phyloP scores from a whole-genome alignment of 1,284 basidiomycete genomes.

The Rhodotorula sp. region DNA sequence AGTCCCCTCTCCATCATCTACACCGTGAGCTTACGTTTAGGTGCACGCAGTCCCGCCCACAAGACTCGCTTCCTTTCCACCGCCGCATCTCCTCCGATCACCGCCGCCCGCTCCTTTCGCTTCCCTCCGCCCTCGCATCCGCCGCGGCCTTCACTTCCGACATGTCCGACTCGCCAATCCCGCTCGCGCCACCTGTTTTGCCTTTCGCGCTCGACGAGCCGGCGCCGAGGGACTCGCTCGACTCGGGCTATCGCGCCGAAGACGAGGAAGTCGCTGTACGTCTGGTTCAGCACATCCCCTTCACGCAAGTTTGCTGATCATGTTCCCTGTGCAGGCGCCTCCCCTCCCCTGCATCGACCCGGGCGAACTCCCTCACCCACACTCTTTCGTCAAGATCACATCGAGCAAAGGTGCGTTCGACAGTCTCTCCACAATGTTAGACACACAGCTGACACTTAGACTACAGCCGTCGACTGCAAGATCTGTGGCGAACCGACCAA shows the following conservation, averaged over 20 bases:
- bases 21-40: constrained; percentile 56
- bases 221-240: neutral
- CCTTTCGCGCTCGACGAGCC: neutral
- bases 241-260: constrained; percentile 8
- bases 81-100: constrained; percentile 82
- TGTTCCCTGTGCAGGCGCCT: neutral
- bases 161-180: neutral
- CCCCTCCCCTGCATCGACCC: neutral
- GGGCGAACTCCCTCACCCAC: constrained; percentile 45
- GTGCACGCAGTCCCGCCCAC: constrained; percentile 69
- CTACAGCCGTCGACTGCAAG: constrained; percentile 75
- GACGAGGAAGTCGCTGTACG: neutral
- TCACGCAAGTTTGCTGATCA: neutral
- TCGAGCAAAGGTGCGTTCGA: constrained; percentile 75
- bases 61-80: constrained; percentile 91
- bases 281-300: too few relatives aligned
- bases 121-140: constrained; percentile 18
- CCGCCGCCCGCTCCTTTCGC: constrained; percentile 55
- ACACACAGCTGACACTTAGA: constrained; percentile 11
- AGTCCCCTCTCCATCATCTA: constrained; percentile 72
- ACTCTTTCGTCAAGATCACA: constrained; percentile 84
- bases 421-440: constrained; percentile 21
- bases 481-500: constrained; percentile 77
- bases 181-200: neutral
- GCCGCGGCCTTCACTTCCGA: neutral